A percentile compares a stretch with the other conserved stretches of the same genome.
Conservation (phyloP, 2,329 filamentous ascomycete species). For the Curvularia eragrostidis region DNA sequence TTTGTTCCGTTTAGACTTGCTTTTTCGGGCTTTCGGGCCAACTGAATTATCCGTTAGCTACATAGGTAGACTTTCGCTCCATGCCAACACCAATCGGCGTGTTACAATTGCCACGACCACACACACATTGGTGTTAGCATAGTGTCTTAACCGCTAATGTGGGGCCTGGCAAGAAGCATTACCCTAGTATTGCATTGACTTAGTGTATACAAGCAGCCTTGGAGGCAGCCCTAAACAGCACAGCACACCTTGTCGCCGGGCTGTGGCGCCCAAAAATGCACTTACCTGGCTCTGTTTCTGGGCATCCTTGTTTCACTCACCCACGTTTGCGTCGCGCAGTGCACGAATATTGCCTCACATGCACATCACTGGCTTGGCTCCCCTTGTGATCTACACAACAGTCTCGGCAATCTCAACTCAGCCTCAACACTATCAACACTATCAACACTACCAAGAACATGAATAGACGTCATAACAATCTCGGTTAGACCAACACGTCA, state of each 20-base stretch:
- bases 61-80: neutral
- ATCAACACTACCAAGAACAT: neutral
- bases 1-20: neutral
- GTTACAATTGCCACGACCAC: neutral
- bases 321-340: conserved; percentile 12
- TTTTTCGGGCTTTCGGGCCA: neutral
- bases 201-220: neutral
- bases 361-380: conserved; percentile 17
- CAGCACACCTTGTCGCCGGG: neutral
- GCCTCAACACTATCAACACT: conserved; percentile 3
- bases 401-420: conserved; percentile 11
- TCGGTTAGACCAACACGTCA: conserved; percentile 8
- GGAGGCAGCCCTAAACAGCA: neutral
- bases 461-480: neutral
- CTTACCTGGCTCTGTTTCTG: neutral
- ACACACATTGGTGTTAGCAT: neutral
- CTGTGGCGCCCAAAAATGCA: neutral
- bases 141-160: neutral
- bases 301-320: neutral
- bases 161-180: neutral
- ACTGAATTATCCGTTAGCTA: neutral
- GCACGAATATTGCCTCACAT: conserved; percentile 16
- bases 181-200: neutral
- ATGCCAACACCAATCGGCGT: neutral
- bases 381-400: conserved; percentile 6